phyloP scores from a whole-genome alignment of 306 rosid species.

The Ammopiptanthus mongolicus region DNA sequence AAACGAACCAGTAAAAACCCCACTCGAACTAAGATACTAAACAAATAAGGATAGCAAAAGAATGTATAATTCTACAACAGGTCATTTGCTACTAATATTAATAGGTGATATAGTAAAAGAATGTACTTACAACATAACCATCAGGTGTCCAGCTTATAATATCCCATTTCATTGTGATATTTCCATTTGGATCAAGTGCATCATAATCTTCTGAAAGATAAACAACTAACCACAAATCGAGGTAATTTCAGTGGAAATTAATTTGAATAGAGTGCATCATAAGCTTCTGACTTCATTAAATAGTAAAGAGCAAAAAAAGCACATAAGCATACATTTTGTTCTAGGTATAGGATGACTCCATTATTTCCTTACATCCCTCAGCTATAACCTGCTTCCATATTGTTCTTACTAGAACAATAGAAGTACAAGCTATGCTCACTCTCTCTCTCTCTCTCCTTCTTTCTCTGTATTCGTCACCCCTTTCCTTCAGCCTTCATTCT shows the following conservation, averaged over 20 bases:
- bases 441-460: no score
- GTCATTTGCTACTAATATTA: not conserved
- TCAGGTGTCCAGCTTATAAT: slow-evolving; percentile 65
- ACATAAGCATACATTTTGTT: not conserved
- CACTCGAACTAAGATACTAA: no score
- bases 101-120: not conserved
- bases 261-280: no score
- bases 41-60: not conserved
- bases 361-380: not conserved
- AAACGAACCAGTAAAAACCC: no score
- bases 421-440: no score
- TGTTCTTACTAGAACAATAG: no score
- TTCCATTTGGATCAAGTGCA: slow-evolving; percentile 80
- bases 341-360: not conserved
- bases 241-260: not conserved
- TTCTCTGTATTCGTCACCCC: no score
- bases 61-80: not conserved
- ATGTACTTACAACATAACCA: slow-evolving; percentile 68
- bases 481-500: no score
- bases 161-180: slow-evolving; percentile 78
- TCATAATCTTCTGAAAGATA: slow-evolving; percentile 72
- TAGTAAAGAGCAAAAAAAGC: not conserved
- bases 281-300: not conserved
- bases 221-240: not conserved
- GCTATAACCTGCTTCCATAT: not conserved